Evolutionary conservation across 2,329 filamentous ascomycete genomes (phyloP), one percentile per base, ranked within the genome.

Genomic region (Aspergillus sp.): DNA sequence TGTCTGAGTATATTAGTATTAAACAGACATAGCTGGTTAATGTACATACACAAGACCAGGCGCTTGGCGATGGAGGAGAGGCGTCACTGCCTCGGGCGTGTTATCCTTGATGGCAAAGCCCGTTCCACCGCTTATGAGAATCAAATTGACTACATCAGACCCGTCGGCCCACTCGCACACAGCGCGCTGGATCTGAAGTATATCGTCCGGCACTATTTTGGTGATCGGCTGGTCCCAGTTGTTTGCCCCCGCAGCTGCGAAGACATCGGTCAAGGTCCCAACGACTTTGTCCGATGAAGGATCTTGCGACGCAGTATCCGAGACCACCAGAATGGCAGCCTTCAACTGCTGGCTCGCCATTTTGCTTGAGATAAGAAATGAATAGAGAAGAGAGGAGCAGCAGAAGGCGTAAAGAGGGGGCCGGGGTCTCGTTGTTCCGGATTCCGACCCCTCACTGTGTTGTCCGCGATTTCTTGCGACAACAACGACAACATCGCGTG

Each of bases 101-200:
- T 84, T 81, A 77, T 99, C 95, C 55, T 88, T 85, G 11, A 86
- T 80, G 7, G 95, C 89, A 74, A 99, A 99, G 0, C 95, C 95
- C 1, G 95, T 99, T 2, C 95, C 95, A 21, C 95, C 95, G 6
- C 91, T 96, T 0, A 92, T 93, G 47, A 97, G 75, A 59, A 99
- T 84, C 57, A 98, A 76, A 74, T 96, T 93, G 4, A 80, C 73
- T 48, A 82, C 81, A 5, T 82, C 74, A 11, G 81, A 76, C n/a
- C 70, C 67, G 73, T 96, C 92, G 0, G 90, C 81, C 90, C 91
- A 97, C 11, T 79, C 70, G 59, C 80, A 85, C 51, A 99, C 83
- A 51, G 86, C 82, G 15, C 81, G 81, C 69, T 96, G 91, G 56
- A 99, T 97, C 19, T 88, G 82, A 4, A 85, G 73, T 5, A 87